These are phyloP conservation scores for Solanum appendiculatum DNA, from an alignment of 257 asterid genomes.

Conservation along the genomic window DNA sequence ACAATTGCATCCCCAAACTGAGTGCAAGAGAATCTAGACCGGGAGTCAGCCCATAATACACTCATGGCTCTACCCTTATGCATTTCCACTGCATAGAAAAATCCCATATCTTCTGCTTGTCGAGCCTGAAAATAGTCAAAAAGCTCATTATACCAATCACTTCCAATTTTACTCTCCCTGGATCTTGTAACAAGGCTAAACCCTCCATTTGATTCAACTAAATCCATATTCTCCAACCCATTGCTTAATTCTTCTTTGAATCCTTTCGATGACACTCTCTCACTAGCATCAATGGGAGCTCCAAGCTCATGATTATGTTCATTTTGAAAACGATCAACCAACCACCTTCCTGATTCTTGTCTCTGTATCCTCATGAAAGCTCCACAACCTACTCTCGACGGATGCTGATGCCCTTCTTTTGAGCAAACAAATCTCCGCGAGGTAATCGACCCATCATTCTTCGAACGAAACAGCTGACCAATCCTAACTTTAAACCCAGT, in stretches of 20 bases:
- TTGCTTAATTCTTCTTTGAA: conserved; percentile 53
- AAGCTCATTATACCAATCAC: conserved; percentile 60
- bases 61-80: conserved; percentile 61
- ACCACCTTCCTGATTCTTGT: conserved; percentile 77
- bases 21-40: conserved; percentile 72
- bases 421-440: conserved; percentile 96
- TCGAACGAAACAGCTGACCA: conserved; percentile 92
- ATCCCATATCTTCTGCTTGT: conserved; percentile 83
- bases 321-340: conserved; percentile 76
- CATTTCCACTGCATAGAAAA: conserved; percentile 79
- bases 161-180: conserved; percentile 37
- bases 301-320: conserved; percentile 78
- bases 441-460: conserved; percentile 85
- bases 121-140: conserved; percentile 80
- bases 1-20: conserved; percentile 87
- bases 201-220: conserved; percentile 74
- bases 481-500: conserved; percentile 74
- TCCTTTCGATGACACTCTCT: conserved; percentile 33
- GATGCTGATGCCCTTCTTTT: conserved; percentile 96
- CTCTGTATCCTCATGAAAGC: conserved; percentile 96
- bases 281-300: conserved; percentile 29
- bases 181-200: conserved; percentile 68
- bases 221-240: conserved; percentile 68
- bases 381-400: conserved; percentile 96
- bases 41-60: conserved; percentile 80